Evolutionary conservation across 768 basidiomycete genomes (phyloP), one percentile per base, ranked within the genome.

Genomic region (Rhizopogon sp.): DNA sequence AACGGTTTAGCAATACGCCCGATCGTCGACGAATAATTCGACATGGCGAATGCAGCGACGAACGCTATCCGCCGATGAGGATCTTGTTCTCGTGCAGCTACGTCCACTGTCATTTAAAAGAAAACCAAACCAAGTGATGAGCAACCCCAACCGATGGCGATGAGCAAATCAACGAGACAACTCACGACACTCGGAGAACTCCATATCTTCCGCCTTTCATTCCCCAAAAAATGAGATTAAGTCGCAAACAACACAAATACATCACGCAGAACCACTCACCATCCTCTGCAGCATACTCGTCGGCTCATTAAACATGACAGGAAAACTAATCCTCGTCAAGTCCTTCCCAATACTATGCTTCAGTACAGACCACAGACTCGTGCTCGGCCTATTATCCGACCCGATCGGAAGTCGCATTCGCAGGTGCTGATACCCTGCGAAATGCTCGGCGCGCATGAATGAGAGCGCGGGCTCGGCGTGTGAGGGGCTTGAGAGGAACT

Each of bases 201-300:
- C 95, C 92, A 96, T 96, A 70, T 98, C 95, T 72, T 98, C 95
- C 10, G 94, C 90, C 80, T 77, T 25, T 42, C 17, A 59, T 52
- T 43, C 5, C 31, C 7, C 0, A 33, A 3, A 6, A 16, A 28
- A 17, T 47, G 25, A 53, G 28, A 56, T 58, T 41, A 62, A 31
- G 22, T 40, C 31, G 31, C 31, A 33, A 7, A 33, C 7, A 33
- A 11, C 49, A 22, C 10, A 44, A 39, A 37, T n/a, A n/a, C n/a
- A n/a, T n/a, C 31, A 39, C 8, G 7, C 6, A 50, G 50, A 55
- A 6, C 10, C 6, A 70, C 76, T 49, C 60, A 84, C 88, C 91
- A 98, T 98, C 49, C 95, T 76, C 74, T 98, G 92, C 56, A 98
- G 68, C 95, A 98, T 98, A 64, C 91, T 94, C 47, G 94, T 97